A percentile compares a stretch with the other conserved stretches of the same genome.
These are phyloP conservation scores for Falciphora oryzae DNA, from an alignment of 2,329 filamentous ascomycete genomes.

Conservation along the genomic window DNA sequence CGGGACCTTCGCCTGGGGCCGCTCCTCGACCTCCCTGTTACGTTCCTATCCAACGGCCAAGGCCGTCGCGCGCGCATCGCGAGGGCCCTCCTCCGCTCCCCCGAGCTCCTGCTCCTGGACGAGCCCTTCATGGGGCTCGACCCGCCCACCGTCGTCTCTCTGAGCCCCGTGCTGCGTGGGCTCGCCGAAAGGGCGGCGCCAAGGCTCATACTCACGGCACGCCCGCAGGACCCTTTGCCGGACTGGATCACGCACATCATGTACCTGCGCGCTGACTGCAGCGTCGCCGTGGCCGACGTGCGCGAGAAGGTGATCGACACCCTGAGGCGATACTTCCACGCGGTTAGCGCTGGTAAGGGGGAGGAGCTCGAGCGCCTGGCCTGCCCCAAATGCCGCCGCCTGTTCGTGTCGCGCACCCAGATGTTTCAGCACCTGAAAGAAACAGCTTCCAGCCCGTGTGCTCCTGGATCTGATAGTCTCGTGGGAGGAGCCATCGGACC, in stretches of 20 bases:
- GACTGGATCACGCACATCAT: constrained; percentile 86
- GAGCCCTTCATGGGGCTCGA: constrained; percentile 97
- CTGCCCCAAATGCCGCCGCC: neutral
- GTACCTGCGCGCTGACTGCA: constrained; percentile 62
- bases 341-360: constrained; percentile 19
- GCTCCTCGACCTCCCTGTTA: constrained; percentile 74
- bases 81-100: constrained; percentile 70
- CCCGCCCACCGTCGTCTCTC: constrained; percentile 66
- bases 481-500: too few relatives aligned
- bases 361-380: neutral
- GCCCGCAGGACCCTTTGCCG: constrained; percentile 82
- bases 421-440: neutral
- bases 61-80: constrained; percentile 82
- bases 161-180: constrained; percentile 65
- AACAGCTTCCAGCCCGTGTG: neutral
- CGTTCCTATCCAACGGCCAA: constrained; percentile 91
- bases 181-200: constrained; percentile 64
- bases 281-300: constrained; percentile 59
- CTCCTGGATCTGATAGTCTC: neutral
- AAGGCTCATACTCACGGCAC: constrained; percentile 67
- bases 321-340: constrained; percentile 41
- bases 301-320: constrained; percentile 56
- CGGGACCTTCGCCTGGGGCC: constrained; percentile 61
- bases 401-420: neutral
- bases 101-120: constrained; percentile 80